Evolutionary conservation across 495 filamentous ascomycete genomes (phyloP).

Genomic region (Mytilinidion resinicola): DNA sequence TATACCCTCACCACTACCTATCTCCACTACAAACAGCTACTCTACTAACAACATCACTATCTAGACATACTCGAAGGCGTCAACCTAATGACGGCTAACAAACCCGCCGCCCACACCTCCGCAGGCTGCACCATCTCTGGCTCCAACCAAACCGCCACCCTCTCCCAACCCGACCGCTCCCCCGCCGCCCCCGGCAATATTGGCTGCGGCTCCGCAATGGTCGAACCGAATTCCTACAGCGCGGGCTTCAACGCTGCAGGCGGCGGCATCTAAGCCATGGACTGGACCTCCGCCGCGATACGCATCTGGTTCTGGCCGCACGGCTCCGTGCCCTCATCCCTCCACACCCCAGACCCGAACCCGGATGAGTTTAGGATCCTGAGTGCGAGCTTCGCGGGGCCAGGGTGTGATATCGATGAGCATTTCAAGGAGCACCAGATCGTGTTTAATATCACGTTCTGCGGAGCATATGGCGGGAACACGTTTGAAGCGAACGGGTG

Average conservation of each 20-base stretch:
- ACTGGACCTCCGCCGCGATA: constrained; percentile 64
- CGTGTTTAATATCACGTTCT: constrained; percentile 76
- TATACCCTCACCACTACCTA: neutral
- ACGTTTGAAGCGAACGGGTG: constrained; percentile 30
- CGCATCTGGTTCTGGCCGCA: constrained; percentile 74
- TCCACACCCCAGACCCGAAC: constrained; percentile 52
- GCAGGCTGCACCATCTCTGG: constrained; percentile 52
- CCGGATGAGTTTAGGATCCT: constrained; percentile 59
- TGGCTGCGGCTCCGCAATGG: constrained; percentile 14
- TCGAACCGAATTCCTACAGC: neutral
- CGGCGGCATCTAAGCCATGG: constrained; percentile 56
- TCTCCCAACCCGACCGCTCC: constrained; percentile 47
- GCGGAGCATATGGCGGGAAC: constrained; percentile 78
- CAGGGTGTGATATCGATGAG: constrained; percentile 51
- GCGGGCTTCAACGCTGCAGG: neutral
- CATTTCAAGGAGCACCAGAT: constrained; percentile 67
- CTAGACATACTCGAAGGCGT: constrained; percentile 83
- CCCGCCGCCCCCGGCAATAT: constrained; percentile 9
- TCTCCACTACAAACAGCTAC: constrained; percentile 1
- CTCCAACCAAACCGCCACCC: constrained; percentile 45
- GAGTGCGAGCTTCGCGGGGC: constrained; percentile 52
- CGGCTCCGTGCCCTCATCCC: constrained; percentile 49
- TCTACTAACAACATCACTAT: constrained; percentile 9
- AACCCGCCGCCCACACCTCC: constrained; percentile 67
- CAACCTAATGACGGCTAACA: constrained; percentile 56